A percentile compares a stretch with the other conserved stretches of the same genome.
Evolutionary conservation across 352 stramenopile genomes (phyloP).

Genomic region (Blastocystis sp.): DNA sequence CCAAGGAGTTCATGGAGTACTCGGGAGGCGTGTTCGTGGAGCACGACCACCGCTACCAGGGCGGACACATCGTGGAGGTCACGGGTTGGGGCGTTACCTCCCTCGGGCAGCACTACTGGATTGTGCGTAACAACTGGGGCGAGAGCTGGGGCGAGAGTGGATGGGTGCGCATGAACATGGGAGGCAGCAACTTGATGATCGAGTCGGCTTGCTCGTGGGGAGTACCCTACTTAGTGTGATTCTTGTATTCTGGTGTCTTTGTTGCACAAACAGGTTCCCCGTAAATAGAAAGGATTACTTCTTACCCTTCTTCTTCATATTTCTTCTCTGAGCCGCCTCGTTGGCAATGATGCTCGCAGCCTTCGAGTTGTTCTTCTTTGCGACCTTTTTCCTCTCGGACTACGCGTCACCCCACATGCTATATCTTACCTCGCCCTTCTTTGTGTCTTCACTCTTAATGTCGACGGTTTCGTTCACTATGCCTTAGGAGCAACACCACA

Average conservation of each 20-base stretch:
- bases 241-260: background rate
- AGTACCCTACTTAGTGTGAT: conserved; percentile 79
- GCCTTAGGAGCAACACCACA: background rate
- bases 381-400: background rate
- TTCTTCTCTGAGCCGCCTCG: conserved; percentile 48
- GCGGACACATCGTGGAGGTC: conserved; percentile 87
- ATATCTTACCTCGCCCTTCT: background rate
- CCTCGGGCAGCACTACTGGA: conserved; percentile 87
- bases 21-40: conserved; percentile 84
- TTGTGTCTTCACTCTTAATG: conserved; percentile 15
- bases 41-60: conserved; percentile 83
- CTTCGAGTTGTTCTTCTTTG: conserved; percentile 37
- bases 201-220: conserved; percentile 83
- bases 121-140: conserved; percentile 88
- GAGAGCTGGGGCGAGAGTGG: conserved; percentile 89
- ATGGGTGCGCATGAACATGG: conserved; percentile 88
- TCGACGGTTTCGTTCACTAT: conserved; percentile 38
- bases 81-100: conserved; percentile 85
- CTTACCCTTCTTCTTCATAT: conserved; percentile 68
- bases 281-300: conserved; percentile 6
- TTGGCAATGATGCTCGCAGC: conserved; percentile 51
- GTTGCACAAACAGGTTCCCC: background rate
- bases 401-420: background rate
- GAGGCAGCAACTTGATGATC: conserved; percentile 87
- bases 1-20: conserved; percentile 82